Percentiles rank a stretch among this genome's conserved stretches.
phyloP scores from a whole-genome alignment of 2,329 filamentous ascomycete species.

The Tolypocladium ovalisporum region DNA sequence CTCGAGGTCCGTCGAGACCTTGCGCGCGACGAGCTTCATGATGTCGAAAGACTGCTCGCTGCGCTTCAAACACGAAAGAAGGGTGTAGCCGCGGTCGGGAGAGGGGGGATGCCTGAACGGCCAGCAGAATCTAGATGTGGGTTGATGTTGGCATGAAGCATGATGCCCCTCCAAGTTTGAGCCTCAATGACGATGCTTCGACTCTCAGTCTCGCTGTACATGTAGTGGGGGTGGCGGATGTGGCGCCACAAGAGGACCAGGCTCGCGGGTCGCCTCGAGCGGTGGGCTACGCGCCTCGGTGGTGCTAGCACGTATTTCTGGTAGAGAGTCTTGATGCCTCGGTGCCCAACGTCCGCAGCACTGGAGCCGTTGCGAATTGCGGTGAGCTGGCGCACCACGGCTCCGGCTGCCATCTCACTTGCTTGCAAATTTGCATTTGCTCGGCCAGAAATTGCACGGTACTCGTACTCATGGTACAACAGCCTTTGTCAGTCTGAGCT shows the following conservation, averaged over 20 bases:
- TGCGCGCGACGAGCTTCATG: constrained; percentile 30
- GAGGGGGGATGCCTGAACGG: neutral
- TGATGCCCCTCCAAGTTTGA: neutral
- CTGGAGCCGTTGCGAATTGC: neutral
- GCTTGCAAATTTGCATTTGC: too few relatives aligned
- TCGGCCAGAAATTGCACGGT: too few relatives aligned
- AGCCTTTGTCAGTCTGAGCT: too few relatives aligned
- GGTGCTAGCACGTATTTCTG: neutral
- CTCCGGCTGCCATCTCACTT: too few relatives aligned
- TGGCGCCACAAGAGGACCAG: neutral
- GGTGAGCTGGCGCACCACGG: neutral
- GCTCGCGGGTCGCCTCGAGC: too few relatives aligned
- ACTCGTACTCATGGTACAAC: too few relatives aligned
- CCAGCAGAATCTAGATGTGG: neutral
- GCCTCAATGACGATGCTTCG: neutral
- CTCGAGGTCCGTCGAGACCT: constrained; percentile 24
- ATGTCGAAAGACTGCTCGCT: neutral
- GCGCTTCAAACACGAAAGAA: neutral
- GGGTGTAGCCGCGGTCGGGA: neutral
- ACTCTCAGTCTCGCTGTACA: too few relatives aligned
- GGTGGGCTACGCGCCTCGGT: neutral
- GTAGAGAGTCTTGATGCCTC: neutral
- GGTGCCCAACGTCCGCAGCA: neutral
- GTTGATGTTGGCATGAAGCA: neutral
- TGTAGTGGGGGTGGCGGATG: constrained; percentile 1